A percentile compares a stretch with the other conserved stretches of the same genome.
Evolutionary conservation across 129 eudicot species (phyloP).

Genomic region (Tanacetum coccineum): DNA sequence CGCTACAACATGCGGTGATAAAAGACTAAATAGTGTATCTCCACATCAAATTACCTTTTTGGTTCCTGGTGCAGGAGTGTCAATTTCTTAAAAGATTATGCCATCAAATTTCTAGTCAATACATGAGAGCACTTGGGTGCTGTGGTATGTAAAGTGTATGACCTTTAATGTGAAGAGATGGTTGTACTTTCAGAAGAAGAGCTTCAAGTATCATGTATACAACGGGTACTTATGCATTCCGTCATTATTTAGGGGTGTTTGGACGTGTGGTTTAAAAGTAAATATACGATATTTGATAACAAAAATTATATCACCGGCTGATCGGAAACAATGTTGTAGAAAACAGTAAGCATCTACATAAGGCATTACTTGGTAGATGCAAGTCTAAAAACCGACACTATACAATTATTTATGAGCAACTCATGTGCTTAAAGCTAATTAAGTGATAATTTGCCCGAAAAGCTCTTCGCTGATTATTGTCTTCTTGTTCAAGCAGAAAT

Average conservation of each 20-base stretch:
- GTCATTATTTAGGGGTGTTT: background rate
- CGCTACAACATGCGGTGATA: too few relatives aligned
- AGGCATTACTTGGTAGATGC: too few relatives aligned
- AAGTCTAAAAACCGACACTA: too few relatives aligned
- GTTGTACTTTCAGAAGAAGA: slow-evolving; percentile 77
- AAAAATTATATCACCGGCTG: background rate
- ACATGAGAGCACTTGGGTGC: slow-evolving; percentile 95
- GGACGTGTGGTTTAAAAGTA: background rate
- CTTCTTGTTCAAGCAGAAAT: too few relatives aligned
- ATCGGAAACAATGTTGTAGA: background rate
- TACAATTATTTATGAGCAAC: too few relatives aligned
- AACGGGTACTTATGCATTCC: slow-evolving; percentile 43
- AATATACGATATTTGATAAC: background rate
- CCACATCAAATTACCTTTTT: background rate
- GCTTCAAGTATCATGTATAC: slow-evolving; percentile 60
- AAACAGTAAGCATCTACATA: background rate
- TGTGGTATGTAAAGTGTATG: slow-evolving; percentile 61
- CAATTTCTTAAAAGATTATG: slow-evolving; percentile 68
- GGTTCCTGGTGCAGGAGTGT: slow-evolving; percentile 28
- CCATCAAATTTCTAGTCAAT: slow-evolving; percentile 73
- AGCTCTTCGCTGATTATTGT: too few relatives aligned
- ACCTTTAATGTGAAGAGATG: slow-evolving; percentile 57
- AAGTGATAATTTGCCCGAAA: too few relatives aligned
- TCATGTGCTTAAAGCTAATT: too few relatives aligned
- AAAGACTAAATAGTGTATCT: background rate